Percentiles rank a stretch among this genome's conserved stretches.
Conservation (phyloP, 768 basidiomycete genomes). For the Boletus reticulatus region DNA sequence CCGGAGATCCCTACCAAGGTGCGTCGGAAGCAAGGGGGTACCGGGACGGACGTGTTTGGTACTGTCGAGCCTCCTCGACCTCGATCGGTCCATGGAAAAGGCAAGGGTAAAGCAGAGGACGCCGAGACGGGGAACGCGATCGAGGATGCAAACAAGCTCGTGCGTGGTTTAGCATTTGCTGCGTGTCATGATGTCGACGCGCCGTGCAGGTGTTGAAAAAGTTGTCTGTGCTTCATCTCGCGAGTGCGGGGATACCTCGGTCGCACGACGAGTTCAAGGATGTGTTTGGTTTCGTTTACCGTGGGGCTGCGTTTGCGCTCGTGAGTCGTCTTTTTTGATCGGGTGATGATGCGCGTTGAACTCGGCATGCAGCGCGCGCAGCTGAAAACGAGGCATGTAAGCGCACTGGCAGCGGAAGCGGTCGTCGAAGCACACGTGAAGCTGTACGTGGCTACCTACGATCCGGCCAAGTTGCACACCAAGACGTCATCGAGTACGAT, state of each 20-base stretch:
- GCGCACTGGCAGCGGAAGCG: conserved; percentile 26
- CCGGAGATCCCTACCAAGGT: conserved; percentile 42
- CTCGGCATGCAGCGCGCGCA: conserved; percentile 23
- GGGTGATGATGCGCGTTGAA: background rate
- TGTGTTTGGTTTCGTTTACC: conserved; percentile 38
- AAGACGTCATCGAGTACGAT: background rate
- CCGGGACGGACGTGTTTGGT: conserved; percentile 33
- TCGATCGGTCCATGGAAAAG: conserved; percentile 30
- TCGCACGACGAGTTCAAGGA: conserved; percentile 41
- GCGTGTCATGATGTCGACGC: background rate
- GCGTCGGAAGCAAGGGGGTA: conserved; percentile 14
- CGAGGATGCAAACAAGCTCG: conserved; percentile 63
- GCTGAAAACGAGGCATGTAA: conserved; percentile 27
- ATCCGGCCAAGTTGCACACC: background rate
- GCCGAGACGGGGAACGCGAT: conserved; percentile 29
- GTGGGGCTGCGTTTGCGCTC: conserved; percentile 40
- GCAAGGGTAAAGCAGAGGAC: conserved; percentile 34
- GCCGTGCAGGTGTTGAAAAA: conserved; percentile 39
- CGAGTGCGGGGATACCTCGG: conserved; percentile 32
- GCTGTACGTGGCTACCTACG: conserved; percentile 29
- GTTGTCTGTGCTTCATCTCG: conserved; percentile 33
- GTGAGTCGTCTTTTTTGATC: conserved; percentile 24
- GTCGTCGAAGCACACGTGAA: conserved; percentile 37
- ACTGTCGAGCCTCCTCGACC: conserved; percentile 16
- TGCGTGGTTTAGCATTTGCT: conserved; percentile 29